Conservation (phyloP, 345 rosid genomes). For the Euphorbia lathyris region DNA sequence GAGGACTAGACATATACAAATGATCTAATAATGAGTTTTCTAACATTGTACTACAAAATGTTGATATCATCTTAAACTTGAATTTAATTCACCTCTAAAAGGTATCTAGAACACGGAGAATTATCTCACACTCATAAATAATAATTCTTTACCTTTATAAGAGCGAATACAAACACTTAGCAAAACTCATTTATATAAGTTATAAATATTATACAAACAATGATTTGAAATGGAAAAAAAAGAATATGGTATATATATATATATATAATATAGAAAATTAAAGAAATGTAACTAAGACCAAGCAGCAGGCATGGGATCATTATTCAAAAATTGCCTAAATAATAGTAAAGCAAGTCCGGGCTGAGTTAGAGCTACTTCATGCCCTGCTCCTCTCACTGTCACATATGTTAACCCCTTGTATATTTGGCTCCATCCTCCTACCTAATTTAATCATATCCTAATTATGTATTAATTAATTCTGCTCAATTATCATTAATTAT, state of each 20-base stretch:
- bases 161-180: too few species aligned
- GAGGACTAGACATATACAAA: too few species aligned
- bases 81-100: too few species aligned
- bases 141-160: too few species aligned
- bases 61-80: too few species aligned
- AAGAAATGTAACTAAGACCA: neutral
- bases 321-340: constrained; percentile 40
- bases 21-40: too few species aligned
- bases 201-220: neutral
- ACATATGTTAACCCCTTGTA: constrained; percentile 48
- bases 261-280: neutral
- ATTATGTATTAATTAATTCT: too few species aligned
- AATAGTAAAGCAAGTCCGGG: constrained; percentile 45
- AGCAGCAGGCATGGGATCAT: constrained; percentile 30
- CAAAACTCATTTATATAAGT: too few species aligned
- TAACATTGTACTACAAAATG: too few species aligned
- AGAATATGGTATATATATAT: neutral
- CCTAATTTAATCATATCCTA: constrained; percentile 26
- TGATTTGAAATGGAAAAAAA: neutral
- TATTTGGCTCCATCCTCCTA: constrained; percentile 59
- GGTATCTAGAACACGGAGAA: too few species aligned
- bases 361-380: constrained; percentile 54
- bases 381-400: constrained; percentile 68
- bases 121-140: too few species aligned
- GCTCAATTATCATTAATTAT: too few species aligned